Percentiles rank a stretch among this genome's conserved stretches.
These are phyloP conservation scores for Trichosporon ovoides DNA, from an alignment of 1,284 basidiomycete genomes.

Conservation along the genomic window DNA sequence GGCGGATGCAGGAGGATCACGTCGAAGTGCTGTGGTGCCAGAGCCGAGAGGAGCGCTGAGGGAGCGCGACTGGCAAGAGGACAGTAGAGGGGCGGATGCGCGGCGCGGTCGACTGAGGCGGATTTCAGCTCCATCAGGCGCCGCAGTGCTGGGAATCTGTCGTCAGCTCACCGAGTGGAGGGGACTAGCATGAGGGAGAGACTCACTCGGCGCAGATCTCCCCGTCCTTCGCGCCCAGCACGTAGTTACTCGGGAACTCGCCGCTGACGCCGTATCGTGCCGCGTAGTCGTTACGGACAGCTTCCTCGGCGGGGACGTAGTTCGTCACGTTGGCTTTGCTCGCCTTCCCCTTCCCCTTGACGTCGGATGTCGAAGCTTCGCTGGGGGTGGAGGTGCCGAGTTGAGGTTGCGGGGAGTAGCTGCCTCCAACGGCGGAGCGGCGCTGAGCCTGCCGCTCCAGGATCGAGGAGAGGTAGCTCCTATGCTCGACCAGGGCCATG, in stretches of 20 bases:
- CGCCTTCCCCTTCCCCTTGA: neutral
- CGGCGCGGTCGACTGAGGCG: conserved; percentile 26
- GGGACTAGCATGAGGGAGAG: too few relatives aligned
- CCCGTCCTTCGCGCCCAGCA: conserved; percentile 75
- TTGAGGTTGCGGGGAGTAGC: conserved; percentile 45
- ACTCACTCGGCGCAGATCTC: conserved; percentile 89
- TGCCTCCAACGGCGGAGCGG: conserved; percentile 48
- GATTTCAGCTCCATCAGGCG: conserved; percentile 73
- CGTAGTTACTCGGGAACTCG: conserved; percentile 85
- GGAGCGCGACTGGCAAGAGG: conserved; percentile 19
- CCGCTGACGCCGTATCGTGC: conserved; percentile 83
- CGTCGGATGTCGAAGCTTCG: neutral
- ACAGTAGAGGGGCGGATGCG: conserved; percentile 43
- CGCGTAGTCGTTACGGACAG: conserved; percentile 90
- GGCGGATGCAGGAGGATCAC: conserved; percentile 89
- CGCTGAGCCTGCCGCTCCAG: conserved; percentile 51
- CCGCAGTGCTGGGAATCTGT: conserved; percentile 87
- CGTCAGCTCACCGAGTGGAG: too few relatives aligned
- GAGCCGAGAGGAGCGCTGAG: conserved; percentile 4
- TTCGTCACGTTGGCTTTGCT: conserved; percentile 50
- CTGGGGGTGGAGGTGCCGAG: conserved; percentile 9
- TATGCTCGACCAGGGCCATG: conserved; percentile 52
- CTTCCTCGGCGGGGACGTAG: conserved; percentile 85
- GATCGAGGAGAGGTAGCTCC: conserved; percentile 50
- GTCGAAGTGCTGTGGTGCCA: conserved; percentile 62